These are phyloP conservation scores for Sarocladium strictum DNA, from an alignment of 2,329 filamentous ascomycete genomes.

Conservation along the genomic window DNA sequence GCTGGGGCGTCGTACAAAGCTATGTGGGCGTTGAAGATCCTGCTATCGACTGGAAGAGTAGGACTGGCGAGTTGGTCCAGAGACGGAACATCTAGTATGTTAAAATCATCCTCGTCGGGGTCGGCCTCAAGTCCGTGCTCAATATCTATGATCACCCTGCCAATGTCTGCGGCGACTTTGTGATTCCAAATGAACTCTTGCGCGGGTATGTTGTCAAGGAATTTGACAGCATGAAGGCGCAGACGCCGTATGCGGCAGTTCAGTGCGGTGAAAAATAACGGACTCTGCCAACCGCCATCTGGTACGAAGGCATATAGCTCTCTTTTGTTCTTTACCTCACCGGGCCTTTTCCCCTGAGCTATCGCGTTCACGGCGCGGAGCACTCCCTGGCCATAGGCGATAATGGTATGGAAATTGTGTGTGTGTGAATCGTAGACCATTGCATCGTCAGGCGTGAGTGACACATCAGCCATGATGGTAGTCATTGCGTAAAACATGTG, in stretches of 20 bases:
- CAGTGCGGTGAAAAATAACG: not conserved
- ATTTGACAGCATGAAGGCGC: not conserved
- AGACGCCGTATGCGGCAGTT: not conserved
- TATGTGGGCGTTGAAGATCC: not conserved
- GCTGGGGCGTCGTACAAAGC: not conserved
- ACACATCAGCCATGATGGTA: conserved; percentile 33
- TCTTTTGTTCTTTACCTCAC: not conserved
- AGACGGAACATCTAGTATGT: not conserved
- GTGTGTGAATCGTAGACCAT: conserved; percentile 29
- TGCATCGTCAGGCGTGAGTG: conserved; percentile 25
- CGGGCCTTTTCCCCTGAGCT: not conserved
- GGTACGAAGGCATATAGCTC: not conserved
- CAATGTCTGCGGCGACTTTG: not conserved
- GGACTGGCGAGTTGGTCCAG: not conserved
- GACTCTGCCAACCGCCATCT: not conserved
- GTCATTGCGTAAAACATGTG: conserved; percentile 35
- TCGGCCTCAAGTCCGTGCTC: not conserved
- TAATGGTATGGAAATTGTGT: conserved; percentile 24
- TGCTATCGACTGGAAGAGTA: not conserved
- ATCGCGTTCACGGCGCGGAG: not conserved
- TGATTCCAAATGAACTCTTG: conserved; percentile 3
- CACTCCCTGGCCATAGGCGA: conserved; percentile 16
- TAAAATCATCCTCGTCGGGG: not conserved
- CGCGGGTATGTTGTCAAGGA: not conserved
- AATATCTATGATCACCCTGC: not conserved